Base-by-base conservation (phyloP, 306 rosid genomes). In the Rosa multiflora region DNA sequence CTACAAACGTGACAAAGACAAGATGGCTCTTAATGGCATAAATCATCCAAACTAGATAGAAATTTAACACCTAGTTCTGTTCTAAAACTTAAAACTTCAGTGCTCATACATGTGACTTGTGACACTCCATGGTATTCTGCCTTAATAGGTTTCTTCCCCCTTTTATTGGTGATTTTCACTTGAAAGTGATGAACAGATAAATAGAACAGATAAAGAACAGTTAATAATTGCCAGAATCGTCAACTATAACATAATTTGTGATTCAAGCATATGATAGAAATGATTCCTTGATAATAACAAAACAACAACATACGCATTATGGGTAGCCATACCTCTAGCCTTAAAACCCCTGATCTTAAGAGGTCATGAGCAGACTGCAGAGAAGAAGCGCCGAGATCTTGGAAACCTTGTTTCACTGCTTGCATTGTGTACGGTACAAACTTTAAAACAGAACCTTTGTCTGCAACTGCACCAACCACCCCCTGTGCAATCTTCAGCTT, bases 371-470 rank as follows among this genome's bases (percentile, higher is more conserved):
- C 96, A 53, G 98, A 87, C 84, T 89, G 86, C 75, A 95, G 76
- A 79, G 98, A 93, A 49, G 84, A 75, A 67, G 98, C 99, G 40
- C 99, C 99, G 14, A 95, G 94, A 85, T 95, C 99, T 81, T 95
- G 99, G 87, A 95, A 93, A 81, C 97, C 99, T 87, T 95, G 98
- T 84, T 83, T 93, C 40, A 95, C 97, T 15, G 98, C 99, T 95
- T 95, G 99, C 89, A 90, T 78, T 70, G 98, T 87, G 89, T 95
- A 95, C 42, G 99, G 98, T 67, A 95, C 78, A 82, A 93, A 91
- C 89, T 89, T 90, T 86, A 95, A 79, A 42, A 93, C 91, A 67
- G 99, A 95, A 71, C 98, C 98, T 86, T 95, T 95, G 76, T 96
- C 97, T 75, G 89, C 91, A 74, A 95, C 97, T 21, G 94, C 92